Percentiles rank a stretch among this genome's conserved stretches.
These are phyloP conservation scores for Trichophyton rubrum DNA, from an alignment of 2,329 filamentous ascomycete genomes.

Conservation along the genomic window DNA sequence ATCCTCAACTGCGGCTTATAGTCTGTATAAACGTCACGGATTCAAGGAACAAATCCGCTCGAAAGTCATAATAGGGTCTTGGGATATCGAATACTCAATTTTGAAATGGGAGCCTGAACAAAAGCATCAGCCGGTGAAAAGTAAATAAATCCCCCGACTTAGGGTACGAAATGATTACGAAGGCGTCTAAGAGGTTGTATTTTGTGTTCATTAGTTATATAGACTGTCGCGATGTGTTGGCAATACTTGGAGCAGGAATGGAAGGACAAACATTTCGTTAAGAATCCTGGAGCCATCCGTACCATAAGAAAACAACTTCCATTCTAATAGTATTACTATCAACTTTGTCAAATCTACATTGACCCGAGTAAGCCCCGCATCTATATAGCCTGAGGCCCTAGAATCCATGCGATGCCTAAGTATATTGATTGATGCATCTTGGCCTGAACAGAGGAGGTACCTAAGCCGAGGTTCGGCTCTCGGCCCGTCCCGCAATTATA, in stretches of 20 bases:
- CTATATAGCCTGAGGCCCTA: neutral
- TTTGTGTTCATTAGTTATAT: neutral
- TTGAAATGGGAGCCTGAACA: conserved; percentile 8
- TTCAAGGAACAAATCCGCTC: conserved; percentile 8
- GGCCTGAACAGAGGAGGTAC: no score
- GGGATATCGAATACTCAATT: conserved; percentile 12
- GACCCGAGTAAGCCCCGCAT: neutral
- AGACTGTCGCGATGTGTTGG: no score
- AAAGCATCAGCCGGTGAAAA: neutral
- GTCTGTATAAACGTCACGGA: conserved; percentile 9
- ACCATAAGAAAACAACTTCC: no score
- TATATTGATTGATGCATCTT: no score
- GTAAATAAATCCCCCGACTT: neutral
- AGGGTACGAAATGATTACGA: neutral
- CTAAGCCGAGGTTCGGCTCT: neutral
- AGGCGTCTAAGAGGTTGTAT: neutral
- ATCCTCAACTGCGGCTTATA: conserved; percentile 6
- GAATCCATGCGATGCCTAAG: no score
- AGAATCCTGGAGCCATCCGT: no score
- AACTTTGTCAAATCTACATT: no score
- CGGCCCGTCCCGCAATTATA: neutral
- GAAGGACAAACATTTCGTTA: no score
- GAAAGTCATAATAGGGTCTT: conserved; percentile 7
- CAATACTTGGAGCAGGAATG: no score
- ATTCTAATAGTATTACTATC: no score